Evolutionary conservation across 768 basidiomycete species (phyloP), one percentile per base, ranked within the genome.

Genomic region (Strobilomyces confusus): DNA sequence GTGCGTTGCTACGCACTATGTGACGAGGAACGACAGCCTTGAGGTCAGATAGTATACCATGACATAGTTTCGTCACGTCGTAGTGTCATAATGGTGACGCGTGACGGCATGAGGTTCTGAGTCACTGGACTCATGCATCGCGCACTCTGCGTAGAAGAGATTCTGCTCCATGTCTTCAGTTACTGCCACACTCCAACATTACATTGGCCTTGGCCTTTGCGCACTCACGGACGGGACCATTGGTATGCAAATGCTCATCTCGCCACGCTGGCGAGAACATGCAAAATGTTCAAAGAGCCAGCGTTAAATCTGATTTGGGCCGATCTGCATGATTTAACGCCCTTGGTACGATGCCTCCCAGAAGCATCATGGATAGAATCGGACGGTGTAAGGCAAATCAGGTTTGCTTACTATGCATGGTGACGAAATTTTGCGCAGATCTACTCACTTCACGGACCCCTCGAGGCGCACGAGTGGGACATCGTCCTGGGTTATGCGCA

Each of bases 281-380:
- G 61, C 33, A 54, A 19, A 32, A n/a, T 49, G 25, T 60, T 65
- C 51, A 56, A 43, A 23, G 48, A 51, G 1, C 45, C 48, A 2
- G 60, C 53, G 1, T n/a, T 64, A 11, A 41, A 51, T n/a, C 23
- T 51, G 43, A 42, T 60, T 5, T 63, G 51, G 51, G 26, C 34
- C 5, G 34, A 56, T 17, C 42, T 63, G 26, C 4, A 17, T 26
- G 26, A 26, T 26, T 26, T 26, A 8, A 26, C 54, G 8, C 63
- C 57, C 9, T 44, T 64, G 4, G 30, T 62, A 22, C 33, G 44
- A 25, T 54, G 52, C 30, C 49, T 61, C 14, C 55, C 56, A 6
- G 14, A 20, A 42, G 19, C 44, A 26, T 48, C 30, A 19, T 32
- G 44, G 44, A 7, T 13, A 20, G 14, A 20, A 2, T 56, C n/a